Evolutionary conservation across 805 yeast genomes (phyloP).

Genomic region (Teunomyces atbi): DNA sequence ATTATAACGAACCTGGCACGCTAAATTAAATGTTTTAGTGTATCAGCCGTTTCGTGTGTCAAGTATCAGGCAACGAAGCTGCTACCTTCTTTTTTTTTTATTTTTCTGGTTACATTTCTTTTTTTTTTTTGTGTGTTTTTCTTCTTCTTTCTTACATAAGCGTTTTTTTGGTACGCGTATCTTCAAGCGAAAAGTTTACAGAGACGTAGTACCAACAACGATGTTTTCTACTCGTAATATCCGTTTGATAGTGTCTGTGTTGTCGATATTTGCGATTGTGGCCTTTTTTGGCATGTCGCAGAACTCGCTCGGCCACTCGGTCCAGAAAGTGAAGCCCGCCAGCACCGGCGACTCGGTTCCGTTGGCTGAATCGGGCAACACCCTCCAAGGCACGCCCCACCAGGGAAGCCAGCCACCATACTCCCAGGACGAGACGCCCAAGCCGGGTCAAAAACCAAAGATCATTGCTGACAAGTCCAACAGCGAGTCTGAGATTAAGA

Average conservation of each 20-base stretch:
- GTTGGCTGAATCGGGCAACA: constrained; percentile 15
- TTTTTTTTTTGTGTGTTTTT: background rate
- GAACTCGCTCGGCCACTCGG: constrained; percentile 28
- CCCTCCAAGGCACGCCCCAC: constrained; percentile 35
- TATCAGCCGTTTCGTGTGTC: too few relatives aligned
- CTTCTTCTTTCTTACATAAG: background rate
- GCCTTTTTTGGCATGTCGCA: constrained; percentile 49
- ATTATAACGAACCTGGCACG: too few relatives aligned
- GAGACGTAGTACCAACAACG: background rate
- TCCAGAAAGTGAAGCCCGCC: constrained; percentile 30
- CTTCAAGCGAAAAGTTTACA: background rate
- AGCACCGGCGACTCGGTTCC: constrained; percentile 22
- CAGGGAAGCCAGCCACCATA: constrained; percentile 38
- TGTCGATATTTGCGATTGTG: constrained; percentile 50
- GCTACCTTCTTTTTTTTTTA: background rate
- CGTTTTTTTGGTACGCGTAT: background rate
- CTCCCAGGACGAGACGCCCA: constrained; percentile 14
- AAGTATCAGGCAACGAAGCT: too few relatives aligned
- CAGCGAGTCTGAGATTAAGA: constrained; percentile 12
- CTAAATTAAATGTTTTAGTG: too few relatives aligned
- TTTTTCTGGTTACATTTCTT: background rate
- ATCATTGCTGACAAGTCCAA: constrained; percentile 25
- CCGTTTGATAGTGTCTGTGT: constrained; percentile 51
- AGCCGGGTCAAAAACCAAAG: constrained; percentile 14
- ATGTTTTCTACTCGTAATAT: constrained; percentile 47